Evolutionary conservation across 345 rosid species (phyloP).

Genomic region (Iberis pinnata): DNA sequence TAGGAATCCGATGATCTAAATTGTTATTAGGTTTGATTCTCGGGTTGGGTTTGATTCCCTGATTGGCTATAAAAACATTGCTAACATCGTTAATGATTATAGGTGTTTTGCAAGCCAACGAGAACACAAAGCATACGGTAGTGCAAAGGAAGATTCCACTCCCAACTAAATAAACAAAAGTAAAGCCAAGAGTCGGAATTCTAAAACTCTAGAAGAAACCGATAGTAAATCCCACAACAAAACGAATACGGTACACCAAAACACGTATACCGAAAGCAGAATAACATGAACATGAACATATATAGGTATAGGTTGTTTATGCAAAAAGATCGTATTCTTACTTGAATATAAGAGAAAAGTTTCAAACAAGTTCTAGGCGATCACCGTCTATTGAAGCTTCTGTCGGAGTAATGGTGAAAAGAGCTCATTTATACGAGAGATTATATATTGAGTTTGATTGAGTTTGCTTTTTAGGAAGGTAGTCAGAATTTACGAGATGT

Average conservation of each 20-base stretch:
- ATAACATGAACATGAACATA: not conserved
- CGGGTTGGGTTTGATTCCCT: no score
- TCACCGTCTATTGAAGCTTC: not conserved
- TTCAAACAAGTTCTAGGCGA: not conserved
- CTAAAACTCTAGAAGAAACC: no score
- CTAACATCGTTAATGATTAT: no score
- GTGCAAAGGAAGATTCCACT: no score
- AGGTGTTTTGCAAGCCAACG: no score
- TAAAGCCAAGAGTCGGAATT: no score
- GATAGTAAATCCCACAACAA: no score
- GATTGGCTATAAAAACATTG: no score
- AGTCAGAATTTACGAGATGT: slow-evolving; percentile 16
- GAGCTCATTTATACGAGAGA: slow-evolving; percentile 12
- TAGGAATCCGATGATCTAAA: no score
- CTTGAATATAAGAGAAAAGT: slow-evolving; percentile 12
- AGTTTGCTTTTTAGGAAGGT: slow-evolving; percentile 18
- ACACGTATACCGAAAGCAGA: not conserved
- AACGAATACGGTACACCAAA: not conserved
- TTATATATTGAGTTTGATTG: slow-evolving; percentile 15
- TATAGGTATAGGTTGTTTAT: not conserved
- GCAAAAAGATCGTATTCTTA: slow-evolving; percentile 17
- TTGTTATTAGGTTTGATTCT: no score
- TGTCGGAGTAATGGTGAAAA: not conserved
- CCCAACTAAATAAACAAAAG: no score
- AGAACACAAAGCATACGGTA: no score